A percentile compares a stretch with the other conserved stretches of the same genome.
These are phyloP conservation scores for Phytopythium helicoides DNA, from an alignment of 352 stramenopile species.

Conservation along the genomic window DNA sequence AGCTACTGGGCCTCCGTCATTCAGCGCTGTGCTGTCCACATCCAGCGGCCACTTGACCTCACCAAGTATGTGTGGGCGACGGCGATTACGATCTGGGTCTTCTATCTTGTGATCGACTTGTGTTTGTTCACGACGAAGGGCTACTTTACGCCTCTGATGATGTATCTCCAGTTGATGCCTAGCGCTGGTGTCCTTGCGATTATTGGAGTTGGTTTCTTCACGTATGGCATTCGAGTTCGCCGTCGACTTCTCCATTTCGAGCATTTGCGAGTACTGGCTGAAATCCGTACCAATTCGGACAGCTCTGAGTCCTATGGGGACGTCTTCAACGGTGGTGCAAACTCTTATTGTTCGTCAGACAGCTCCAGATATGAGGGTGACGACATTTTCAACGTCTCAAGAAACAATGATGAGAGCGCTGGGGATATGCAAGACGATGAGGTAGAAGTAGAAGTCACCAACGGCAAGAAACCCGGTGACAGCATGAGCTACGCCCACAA, in stretches of 20 bases:
- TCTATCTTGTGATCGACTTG: constrained; percentile 35
- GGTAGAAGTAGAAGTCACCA: no score
- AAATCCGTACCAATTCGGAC: no score
- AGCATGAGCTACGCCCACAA: constrained; percentile 16
- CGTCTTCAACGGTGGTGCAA: no score
- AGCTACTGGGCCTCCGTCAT: constrained; percentile 41
- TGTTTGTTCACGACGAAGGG: constrained; percentile 36
- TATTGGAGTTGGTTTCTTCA: constrained; percentile 34
- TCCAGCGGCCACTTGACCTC: constrained; percentile 18
- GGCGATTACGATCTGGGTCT: constrained; percentile 27
- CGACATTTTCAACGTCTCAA: constrained; percentile 18
- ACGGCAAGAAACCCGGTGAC: no score
- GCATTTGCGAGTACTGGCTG: not conserved
- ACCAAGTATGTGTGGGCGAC: constrained; percentile 23
- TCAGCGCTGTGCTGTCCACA: constrained; percentile 18
- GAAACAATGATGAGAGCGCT: constrained; percentile 12
- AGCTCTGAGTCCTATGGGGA: no score
- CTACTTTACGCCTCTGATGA: constrained; percentile 24
- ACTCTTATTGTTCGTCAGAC: no score
- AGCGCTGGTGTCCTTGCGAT: constrained; percentile 31
- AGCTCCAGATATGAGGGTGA: not conserved
- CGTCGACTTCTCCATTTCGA: constrained; percentile 26
- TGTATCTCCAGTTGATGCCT: constrained; percentile 28
- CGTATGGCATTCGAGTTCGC: constrained; percentile 33
- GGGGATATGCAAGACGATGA: no score